Percentiles rank a stretch among this genome's conserved stretches.
These are phyloP conservation scores for Candolleomyces eurysporus DNA, from an alignment of 768 basidiomycete genomes.

Conservation along the genomic window DNA sequence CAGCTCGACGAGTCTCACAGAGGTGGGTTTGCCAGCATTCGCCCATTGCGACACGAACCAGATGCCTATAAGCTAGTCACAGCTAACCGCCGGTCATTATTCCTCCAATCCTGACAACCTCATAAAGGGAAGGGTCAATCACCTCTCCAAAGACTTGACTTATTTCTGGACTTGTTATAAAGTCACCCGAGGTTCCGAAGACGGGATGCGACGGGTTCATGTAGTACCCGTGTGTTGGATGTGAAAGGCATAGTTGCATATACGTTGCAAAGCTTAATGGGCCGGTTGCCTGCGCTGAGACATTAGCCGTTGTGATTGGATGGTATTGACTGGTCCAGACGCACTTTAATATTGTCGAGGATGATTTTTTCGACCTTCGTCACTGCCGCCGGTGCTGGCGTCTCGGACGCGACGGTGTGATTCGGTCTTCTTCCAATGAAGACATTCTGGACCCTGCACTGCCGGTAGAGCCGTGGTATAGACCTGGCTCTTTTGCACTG, in stretches of 20 bases:
- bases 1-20: conserved; percentile 80
- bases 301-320: background rate
- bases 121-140: conserved; percentile 14
- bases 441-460: background rate
- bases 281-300: conserved; percentile 65
- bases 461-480: too few species aligned
- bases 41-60: conserved; percentile 85
- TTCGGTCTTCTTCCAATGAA: background rate
- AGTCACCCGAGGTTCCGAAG: conserved; percentile 88
- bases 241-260: conserved; percentile 88
- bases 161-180: conserved; percentile 96
- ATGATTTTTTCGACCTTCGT: conserved; percentile 61
- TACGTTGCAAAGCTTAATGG: conserved; percentile 87
- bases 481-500: background rate
- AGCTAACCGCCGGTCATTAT: conserved; percentile 35
- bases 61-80: conserved; percentile 71
- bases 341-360: conserved; percentile 69
- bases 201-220: conserved; percentile 70
- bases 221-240: conserved; percentile 93
- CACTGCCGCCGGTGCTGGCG: conserved; percentile 19
- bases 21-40: conserved; percentile 41
- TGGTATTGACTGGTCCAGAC: conserved; percentile 5
- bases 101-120: conserved; percentile 15
- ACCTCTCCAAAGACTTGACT: conserved; percentile 97
- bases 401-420: conserved; percentile 11